Evolutionary conservation across 768 basidiomycete genomes (phyloP), one percentile per base, ranked within the genome.

Genomic region (Tubosaeta sp.): DNA sequence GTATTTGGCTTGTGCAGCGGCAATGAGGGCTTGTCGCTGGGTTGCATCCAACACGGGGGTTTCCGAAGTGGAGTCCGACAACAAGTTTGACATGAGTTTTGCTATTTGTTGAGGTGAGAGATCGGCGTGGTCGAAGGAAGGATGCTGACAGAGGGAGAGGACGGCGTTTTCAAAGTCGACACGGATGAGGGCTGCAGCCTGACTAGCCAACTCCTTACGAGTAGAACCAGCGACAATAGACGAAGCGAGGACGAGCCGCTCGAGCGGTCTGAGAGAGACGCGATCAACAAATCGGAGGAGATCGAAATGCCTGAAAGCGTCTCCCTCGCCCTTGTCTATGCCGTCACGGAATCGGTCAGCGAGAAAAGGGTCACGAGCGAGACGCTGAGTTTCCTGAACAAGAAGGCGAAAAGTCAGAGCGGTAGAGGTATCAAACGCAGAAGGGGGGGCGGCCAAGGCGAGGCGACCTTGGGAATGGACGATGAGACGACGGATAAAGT

Each of bases 401-500:
- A 95, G 80, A 17, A 95, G 78, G 35, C 90, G 86, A 66, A 92
- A 91, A 13, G 89, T 88, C 45, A 94, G 74, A 44, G 85, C 80
- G 37, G 82, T 80, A 27, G 88, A 88, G n/a, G 85, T 72, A 65
- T 90, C 89, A 57, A 85, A 85, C 1, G 81, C 73, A 46, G 86
- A 74, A 25, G 83, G 77, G n/a, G 81, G 74, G 48, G 79, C 74
- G 31, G 80, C 71, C 22, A 83, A 76, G 22, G 80, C 67, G 41
- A 88, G 78, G 54, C 89, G 81, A 46, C 81, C 74, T 71, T 89
- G 86, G 22, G 91, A 91, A 60, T 92, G 89, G 48, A 88, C 83
- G 66, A 97, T 91, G 71, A 97, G 87, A 57, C 95, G 88, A 56
- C 95, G 91, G 60, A 99, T 91, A 76, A 97, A 97, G 72, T 99